Conservation (phyloP, 2,329 filamentous ascomycete genomes). For the Parascedosporium putredinis region DNA sequence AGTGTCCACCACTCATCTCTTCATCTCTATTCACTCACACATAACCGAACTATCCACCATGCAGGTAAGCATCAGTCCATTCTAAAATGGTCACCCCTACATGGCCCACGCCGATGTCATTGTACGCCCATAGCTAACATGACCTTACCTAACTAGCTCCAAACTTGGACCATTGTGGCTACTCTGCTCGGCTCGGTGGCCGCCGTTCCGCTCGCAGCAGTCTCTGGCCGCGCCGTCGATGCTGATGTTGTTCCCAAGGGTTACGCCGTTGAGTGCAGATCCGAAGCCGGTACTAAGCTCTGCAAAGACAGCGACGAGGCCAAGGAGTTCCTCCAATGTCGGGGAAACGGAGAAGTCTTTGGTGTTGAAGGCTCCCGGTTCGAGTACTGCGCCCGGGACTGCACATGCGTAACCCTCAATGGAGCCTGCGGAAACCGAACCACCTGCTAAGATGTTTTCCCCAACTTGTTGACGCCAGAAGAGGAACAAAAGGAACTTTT, state of each 20-base stretch:
- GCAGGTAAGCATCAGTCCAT: not conserved
- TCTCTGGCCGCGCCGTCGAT: not conserved
- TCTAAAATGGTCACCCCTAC: not conserved
- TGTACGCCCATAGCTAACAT: not conserved
- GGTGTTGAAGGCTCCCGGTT: not conserved
- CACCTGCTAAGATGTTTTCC: not conserved
- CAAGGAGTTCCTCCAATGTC: not conserved
- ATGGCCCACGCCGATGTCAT: not conserved
- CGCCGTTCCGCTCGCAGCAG: not conserved
- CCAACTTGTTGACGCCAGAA: too few relatives aligned
- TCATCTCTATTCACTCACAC: not conserved
- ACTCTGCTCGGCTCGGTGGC: not conserved
- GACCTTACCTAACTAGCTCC: not conserved
- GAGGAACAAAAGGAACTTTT: too few relatives aligned
- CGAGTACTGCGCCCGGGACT: conserved; percentile 3
- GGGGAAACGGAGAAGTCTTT: not conserved
- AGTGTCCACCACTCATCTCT: too few relatives aligned
- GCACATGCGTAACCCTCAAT: not conserved
- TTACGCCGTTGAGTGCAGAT: not conserved
- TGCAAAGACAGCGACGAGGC: conserved; percentile 4
- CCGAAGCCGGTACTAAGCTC: not conserved
- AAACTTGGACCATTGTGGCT: not conserved
- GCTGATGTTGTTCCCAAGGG: not conserved
- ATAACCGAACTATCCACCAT: not conserved
- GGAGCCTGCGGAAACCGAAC: not conserved